Evolutionary conservation across 768 basidiomycete species (phyloP), one percentile per base, ranked within the genome.

Genomic region (Porphyrellus cyaneotinctus): DNA sequence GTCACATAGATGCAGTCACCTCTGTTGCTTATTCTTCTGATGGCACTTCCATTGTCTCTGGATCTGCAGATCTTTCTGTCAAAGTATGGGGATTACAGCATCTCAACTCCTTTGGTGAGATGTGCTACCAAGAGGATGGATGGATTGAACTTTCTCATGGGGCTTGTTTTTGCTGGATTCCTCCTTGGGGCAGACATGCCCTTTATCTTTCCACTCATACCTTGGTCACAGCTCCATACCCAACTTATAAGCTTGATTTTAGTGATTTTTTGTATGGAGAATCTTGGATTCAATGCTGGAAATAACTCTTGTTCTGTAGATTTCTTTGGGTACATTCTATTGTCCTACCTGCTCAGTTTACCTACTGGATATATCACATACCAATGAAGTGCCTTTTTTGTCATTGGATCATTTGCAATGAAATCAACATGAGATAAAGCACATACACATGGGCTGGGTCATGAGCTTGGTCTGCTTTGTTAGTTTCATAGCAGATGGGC

Each of bases 261-360:
- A 45, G 44, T 26, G 4, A 47, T 18, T 64, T 50, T 38, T 5
- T 22, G 2, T 48, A 58, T 52, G 61, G 61, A n/a, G 48, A 64
- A 15, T 61, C 62, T 13, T 64, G 61, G 61, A 2, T 4, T 0
- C 32, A 15, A 4, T 62, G 61, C 14, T 64, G 61, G 61, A 58
- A 54, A 44, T 62, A 26, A 52, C 23, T 28, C 12, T n/a, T 15
- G 4, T 31, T 10, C 9, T 35, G 6, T 15, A 6, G 33, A 13
- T 35, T 24, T 24, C 6, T 17, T 22, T 20, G 3, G 23, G 15
- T 24, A 39, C 14, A 12, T 6, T 14, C 6, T n/a, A n/a, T n/a
- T n/a, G n/a, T n/a, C n/a, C n/a, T n/a, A n/a, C n/a, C n/a, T n/a
- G n/a, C n/a, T n/a, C 6, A 11, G 2, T 33, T 51, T 31, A 37